Evolutionary conservation across 2,329 filamentous ascomycete species (phyloP), one percentile per base, ranked within the genome.

Genomic region (Cryphonectria parasitica): DNA sequence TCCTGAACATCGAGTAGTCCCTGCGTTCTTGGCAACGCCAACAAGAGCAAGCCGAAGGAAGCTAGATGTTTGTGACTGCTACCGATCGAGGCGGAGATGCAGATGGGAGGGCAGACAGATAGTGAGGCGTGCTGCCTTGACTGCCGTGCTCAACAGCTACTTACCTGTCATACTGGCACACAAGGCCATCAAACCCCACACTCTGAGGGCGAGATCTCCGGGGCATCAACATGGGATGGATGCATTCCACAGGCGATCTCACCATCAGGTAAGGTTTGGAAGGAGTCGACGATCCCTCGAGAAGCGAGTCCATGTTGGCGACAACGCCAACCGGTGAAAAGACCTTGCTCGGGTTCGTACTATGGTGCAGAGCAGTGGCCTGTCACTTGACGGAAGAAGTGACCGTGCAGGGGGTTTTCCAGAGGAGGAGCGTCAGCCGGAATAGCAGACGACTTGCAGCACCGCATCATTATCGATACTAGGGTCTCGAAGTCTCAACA

Each of bases 1-100:
- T 41, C 62, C 43, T 64, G 62, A 64, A 64, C 28, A 64, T 45
- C 41, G 3, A 52, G 19, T 19, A 64, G 41, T 43, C 62, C 62
- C 62, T 64, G 43, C 62, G 39, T 64, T 39, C 61, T 41, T 45
- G 39, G 13, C 41, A n/a, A 10, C 43, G 45, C 19, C 17, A 31
- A 7, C 31, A 25, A 41, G 22, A 28, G 19, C 34, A 13, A 34
- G 31, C 58, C 6, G 17, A 39, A n/a, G 58, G 19, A 22, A 61
- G 31, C 34, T 22, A 36, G 34, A 17, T 61, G 8, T 11, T n/a
- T 11, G 19, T n/a, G 17, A 3, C 22, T 61, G 31, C 58, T 34
- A 61, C 31, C 8, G 31, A 45, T 22, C 17, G 43, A 45, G 43
- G 43, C 4, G 7, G 43, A 45, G 15, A 17, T 43, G 41, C 15